Evolutionary conservation across 805 yeast genomes (phyloP), one percentile per base, ranked within the genome.

Genomic region (Ogataea salicorniae): DNA sequence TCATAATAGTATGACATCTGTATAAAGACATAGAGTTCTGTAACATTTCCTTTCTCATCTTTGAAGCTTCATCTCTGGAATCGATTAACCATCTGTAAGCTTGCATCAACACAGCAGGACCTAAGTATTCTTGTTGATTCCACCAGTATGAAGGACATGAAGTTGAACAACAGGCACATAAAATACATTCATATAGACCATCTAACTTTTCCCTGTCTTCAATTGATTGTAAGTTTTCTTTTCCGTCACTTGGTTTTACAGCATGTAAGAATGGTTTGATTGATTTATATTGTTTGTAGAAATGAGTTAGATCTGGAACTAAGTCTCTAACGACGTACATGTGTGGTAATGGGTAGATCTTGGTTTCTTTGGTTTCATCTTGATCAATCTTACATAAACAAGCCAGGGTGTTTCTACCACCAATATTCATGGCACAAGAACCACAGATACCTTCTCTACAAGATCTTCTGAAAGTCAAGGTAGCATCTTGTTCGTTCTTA

Each of bases 371-470:
- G 51, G 80, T 55, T 34, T 75, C 71, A 69, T 91, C 86, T 60
- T 81, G 79, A 68, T 94, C 96, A 63, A 94, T 90, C 70, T 88
- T 84, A 76, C 97, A 90, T 58, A 94, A 74, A 74, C 99, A 94
- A 35, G 99, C 99, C 59, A 94, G 79, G 33, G 99, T 94, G 79
- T 94, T 94, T 69, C 86, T 79, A 59, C 99, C 99, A 56, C 95
- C 96, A 69, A 94, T 94, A 77, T 94, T 94, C 99, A 94, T 94
- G 58, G 99, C 99, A 76, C 99, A 94, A 6, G 98, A 92, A 47
- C 99, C 99, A 76, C 99, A 94, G 58, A 94, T 94, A 62, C 99
- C 99, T 75, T 94, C 99, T 76, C 99, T 89, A 75, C 99, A 94
- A 39, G 97, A 90, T 73, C 99, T 84, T 76, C 99, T 84, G 73